A percentile compares a stretch with the other conserved stretches of the same genome.
These are phyloP conservation scores for Gaertneriomyces sp. DNA, from an alignment of 192 early-diverging fungal genomes.

Conservation along the genomic window DNA sequence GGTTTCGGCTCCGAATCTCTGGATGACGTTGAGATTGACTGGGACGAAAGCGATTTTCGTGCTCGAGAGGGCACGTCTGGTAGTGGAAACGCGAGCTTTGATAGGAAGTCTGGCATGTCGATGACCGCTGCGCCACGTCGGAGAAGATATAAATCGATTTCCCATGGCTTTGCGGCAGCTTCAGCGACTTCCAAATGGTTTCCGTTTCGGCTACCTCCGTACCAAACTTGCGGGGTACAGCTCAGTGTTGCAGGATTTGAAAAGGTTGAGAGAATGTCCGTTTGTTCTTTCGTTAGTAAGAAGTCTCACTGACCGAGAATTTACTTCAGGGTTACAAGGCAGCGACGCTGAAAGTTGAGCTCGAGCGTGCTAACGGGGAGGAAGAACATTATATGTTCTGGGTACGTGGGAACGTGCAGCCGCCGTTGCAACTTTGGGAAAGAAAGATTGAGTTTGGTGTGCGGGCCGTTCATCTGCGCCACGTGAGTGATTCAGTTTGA, in stretches of 20 bases:
- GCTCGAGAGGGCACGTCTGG: slow-evolving; percentile 19
- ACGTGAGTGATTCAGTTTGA: slow-evolving; percentile 30
- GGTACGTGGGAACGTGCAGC: slow-evolving; percentile 44
- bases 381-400: slow-evolving; percentile 35
- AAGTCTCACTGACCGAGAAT: neutral
- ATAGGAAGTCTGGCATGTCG: slow-evolving; percentile 9
- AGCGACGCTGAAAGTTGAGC: slow-evolving; percentile 33
- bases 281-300: neutral
- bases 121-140: slow-evolving; percentile 13
- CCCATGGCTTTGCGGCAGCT: slow-evolving; percentile 1
- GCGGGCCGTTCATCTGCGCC: slow-evolving; percentile 40
- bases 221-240: slow-evolving; percentile 22
- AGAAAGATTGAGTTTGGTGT: slow-evolving; percentile 55
- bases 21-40: slow-evolving; percentile 44
- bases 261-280: slow-evolving; percentile 25
- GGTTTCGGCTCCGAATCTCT: slow-evolving; percentile 15
- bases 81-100: slow-evolving; percentile 11
- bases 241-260: slow-evolving; percentile 41
- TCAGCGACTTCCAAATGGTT: slow-evolving; percentile 32
- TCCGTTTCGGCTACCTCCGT: slow-evolving; percentile 40
- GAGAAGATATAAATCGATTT: slow-evolving; percentile 29
- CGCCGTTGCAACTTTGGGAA: slow-evolving; percentile 41
- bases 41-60: slow-evolving; percentile 51
- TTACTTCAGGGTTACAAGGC: slow-evolving; percentile 34
- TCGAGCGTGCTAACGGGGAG: slow-evolving; percentile 45